Evolutionary conservation across 1,284 basidiomycete genomes (phyloP), one percentile per base, ranked within the genome.

Genomic region (Trichosporon faecale): DNA sequence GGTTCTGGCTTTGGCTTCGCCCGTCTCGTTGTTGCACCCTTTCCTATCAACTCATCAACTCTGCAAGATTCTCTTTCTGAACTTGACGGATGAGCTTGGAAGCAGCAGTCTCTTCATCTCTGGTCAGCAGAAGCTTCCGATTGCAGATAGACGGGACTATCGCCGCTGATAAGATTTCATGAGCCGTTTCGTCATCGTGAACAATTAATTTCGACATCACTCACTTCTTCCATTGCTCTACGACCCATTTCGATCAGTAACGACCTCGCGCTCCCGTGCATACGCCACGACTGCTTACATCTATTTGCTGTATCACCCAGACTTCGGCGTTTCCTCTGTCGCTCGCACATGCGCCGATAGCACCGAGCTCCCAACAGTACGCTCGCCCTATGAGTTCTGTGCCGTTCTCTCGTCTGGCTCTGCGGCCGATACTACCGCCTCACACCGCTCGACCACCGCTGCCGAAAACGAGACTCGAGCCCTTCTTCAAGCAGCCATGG

Each of bases 401-500:
- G 12, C 3, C 57, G 27, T 29, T 29, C 11, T 3, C 8, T 11
- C 25, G 21, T 8, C 29, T 61, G 12, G 6, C 18, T 4, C 57
- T 61, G 57, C 29, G 57, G 18, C 57, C 57, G 16, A 21, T 31
- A 3, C 27, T 61, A 8, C 57, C 57, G 3, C 57, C 57, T 18
- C 57, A 61, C 29, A 18, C 57, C 5, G 8, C 49, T 4, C 57
- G 37, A 40, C 23, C 61, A 21, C 60, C 55, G 25, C n/a, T 35
- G 29, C 65, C 46, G 14, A 2, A 60, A 2, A 40, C 2, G 27
- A 61, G 14, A 0, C 57, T 61, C 2, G 57, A 61, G 18, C 89
- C 91, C 5, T 93, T 94, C 79, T 93, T 87, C 77, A 79, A 87
- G 64, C 88, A 94, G 52, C 84, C 86, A 0, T 88, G 88, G 0